Conservation (phyloP, 768 basidiomycete genomes). For the Leccinum boreale region DNA sequence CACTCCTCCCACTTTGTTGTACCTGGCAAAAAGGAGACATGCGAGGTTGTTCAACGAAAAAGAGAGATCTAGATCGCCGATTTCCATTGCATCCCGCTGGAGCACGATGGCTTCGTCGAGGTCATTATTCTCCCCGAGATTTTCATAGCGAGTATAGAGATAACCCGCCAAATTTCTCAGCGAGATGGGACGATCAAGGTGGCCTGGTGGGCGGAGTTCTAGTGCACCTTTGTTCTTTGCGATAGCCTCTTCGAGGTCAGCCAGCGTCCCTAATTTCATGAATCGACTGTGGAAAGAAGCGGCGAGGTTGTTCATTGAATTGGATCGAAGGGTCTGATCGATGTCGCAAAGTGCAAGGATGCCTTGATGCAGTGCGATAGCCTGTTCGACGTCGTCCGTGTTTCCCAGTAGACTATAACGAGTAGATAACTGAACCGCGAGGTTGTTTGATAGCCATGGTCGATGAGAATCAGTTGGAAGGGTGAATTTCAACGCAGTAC, state of each 20-base stretch:
- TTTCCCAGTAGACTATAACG: background rate
- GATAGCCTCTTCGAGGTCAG: background rate
- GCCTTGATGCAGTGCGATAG: background rate
- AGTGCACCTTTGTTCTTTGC: background rate
- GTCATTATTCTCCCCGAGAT: conserved; percentile 6
- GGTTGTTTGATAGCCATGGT: background rate
- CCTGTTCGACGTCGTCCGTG: background rate
- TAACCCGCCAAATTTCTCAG: background rate
- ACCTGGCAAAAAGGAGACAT: conserved; percentile 2
- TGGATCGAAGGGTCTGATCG: background rate
- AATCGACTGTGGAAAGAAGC: background rate
- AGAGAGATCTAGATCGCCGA: conserved; percentile 9
- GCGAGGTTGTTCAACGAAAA: conserved; percentile 16
- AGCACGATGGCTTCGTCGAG: conserved; percentile 16
- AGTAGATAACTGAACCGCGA: background rate
- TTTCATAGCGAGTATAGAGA: background rate
- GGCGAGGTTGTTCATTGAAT: background rate
- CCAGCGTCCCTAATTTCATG: background rate
- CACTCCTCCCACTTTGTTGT: background rate
- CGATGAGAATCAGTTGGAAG: background rate
- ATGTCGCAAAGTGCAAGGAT: background rate
- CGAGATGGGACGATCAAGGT: background rate
- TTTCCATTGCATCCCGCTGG: conserved; percentile 1
- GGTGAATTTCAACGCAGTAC: background rate
- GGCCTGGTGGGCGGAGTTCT: background rate